Conservation (phyloP, 768 basidiomycete genomes). For the Termitomyces sp. region DNA sequence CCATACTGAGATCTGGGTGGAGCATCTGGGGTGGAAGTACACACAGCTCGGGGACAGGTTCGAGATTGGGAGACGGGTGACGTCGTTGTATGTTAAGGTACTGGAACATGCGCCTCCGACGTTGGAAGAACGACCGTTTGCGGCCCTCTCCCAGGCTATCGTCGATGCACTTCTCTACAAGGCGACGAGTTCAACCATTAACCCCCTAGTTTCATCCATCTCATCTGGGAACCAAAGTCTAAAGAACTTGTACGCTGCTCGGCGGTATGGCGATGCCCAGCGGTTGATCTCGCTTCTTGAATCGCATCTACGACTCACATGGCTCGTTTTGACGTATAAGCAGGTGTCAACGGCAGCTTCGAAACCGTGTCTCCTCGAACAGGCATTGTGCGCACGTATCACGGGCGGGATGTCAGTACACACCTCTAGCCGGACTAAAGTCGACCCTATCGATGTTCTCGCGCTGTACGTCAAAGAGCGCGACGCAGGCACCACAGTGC, state of each 20-base stretch:
- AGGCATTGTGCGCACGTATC: constrained; percentile 64
- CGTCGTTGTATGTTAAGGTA: constrained; percentile 63
- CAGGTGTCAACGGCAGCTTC: constrained; percentile 37
- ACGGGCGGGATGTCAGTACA: constrained; percentile 43
- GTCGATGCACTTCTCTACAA: constrained; percentile 70
- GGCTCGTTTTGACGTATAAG: constrained; percentile 64
- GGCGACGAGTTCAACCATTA: constrained; percentile 76
- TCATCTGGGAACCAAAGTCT: constrained; percentile 59
- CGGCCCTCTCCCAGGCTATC: constrained; percentile 56
- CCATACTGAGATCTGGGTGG: constrained; percentile 86
- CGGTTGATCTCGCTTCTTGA: constrained; percentile 68
- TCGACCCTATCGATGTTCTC: constrained; percentile 74
- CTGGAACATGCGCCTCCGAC: constrained; percentile 59
- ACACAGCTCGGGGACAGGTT: constrained; percentile 77
- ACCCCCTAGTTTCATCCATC: constrained; percentile 72
- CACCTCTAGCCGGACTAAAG: constrained; percentile 44
- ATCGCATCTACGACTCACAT: constrained; percentile 58
- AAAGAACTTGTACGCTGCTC: constrained; percentile 53
- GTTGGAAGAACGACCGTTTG: constrained; percentile 54
- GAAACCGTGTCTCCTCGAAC: constrained; percentile 71
- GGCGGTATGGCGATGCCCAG: constrained; percentile 67
- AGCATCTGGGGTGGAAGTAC: constrained; percentile 86
- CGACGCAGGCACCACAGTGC: constrained; percentile 57
- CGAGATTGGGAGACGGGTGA: constrained; percentile 71
- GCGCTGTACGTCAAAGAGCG: constrained; percentile 64